Percentiles rank a stretch among this genome's conserved stretches.
These are phyloP conservation scores for Pilaira anomala DNA, from an alignment of 192 early-diverging fungal species.

Conservation along the genomic window DNA sequence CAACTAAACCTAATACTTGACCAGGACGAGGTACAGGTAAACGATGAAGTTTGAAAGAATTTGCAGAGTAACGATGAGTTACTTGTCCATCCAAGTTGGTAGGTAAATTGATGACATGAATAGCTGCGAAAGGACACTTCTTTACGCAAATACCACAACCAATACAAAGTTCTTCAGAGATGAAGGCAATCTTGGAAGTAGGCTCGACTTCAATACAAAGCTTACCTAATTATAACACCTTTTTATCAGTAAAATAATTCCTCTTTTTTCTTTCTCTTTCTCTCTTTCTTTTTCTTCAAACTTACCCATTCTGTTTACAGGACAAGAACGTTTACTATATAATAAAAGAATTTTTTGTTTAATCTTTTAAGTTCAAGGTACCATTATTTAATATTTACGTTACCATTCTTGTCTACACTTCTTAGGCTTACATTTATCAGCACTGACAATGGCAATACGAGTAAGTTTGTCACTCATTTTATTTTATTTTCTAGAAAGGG, in stretches of 20 bases:
- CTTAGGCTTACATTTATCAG: slow-evolving; percentile 98
- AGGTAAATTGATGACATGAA: slow-evolving; percentile 95
- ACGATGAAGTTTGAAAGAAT: slow-evolving; percentile 97
- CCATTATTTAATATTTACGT: not conserved
- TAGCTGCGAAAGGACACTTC: slow-evolving; percentile 95
- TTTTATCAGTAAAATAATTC: too few relatives aligned
- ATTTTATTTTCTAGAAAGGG: slow-evolving; percentile 3
- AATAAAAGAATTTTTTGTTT: not conserved
- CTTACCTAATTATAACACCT: too few relatives aligned
- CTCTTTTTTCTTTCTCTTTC: not conserved
- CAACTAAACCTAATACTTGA: slow-evolving; percentile 94
- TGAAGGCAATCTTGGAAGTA: slow-evolving; percentile 85
- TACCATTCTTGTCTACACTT: slow-evolving; percentile 96
- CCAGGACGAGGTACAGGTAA: slow-evolving; percentile 94
- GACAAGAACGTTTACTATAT: slow-evolving; percentile 81
- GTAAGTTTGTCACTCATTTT: slow-evolving; percentile 85
- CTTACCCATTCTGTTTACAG: slow-evolving; percentile 95
- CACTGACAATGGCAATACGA: slow-evolving; percentile 90
- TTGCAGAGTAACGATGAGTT: slow-evolving; percentile 94
- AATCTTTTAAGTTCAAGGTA: slow-evolving; percentile 1
- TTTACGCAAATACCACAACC: slow-evolving; percentile 98
- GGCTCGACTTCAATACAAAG: slow-evolving; percentile 90
- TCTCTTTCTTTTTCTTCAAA: not conserved
- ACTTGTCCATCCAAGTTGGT: slow-evolving; percentile 92
- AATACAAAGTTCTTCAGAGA: slow-evolving; percentile 96